These are phyloP conservation scores for Plenodomus lindquistii DNA, from an alignment of 2,329 filamentous ascomycete species.

Conservation along the genomic window DNA sequence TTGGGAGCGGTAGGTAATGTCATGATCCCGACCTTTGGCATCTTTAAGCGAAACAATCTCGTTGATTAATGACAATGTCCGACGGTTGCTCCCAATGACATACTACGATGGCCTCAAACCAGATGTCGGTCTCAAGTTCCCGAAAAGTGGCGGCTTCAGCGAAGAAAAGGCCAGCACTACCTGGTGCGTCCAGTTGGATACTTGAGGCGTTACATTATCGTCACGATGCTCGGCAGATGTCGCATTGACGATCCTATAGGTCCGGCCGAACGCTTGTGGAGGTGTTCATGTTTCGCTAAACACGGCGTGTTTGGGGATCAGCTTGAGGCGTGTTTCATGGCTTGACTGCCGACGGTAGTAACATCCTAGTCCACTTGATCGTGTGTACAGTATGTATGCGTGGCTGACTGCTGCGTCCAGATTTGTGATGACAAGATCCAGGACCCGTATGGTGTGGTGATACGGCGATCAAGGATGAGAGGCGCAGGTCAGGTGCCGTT, in stretches of 20 bases:
- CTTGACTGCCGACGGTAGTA: neutral
- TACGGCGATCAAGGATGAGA: neutral
- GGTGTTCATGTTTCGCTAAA: slow-evolving; percentile 12
- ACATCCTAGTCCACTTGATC: slow-evolving; percentile 2
- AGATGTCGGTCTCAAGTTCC: neutral
- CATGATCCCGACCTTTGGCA: neutral
- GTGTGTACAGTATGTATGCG: slow-evolving; percentile 9
- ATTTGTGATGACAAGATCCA: neutral
- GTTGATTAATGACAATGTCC: neutral
- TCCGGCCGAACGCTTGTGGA: neutral
- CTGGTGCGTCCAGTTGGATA: neutral
- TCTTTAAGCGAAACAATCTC: neutral
- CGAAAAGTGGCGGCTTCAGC: neutral
- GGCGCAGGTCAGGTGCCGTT: neutral
- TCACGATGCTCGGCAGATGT: neutral
- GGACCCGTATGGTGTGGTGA: neutral
- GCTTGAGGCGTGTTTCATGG: slow-evolving; percentile 22
- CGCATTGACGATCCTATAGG: neutral
- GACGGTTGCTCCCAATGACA: neutral
- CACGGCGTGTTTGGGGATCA: slow-evolving; percentile 26
- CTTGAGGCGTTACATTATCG: neutral
- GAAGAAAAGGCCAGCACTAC: neutral
- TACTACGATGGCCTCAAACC: neutral
- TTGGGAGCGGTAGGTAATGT: neutral
- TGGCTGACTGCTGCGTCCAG: slow-evolving; percentile 5